Evolutionary conservation across 2,329 filamentous ascomycete species (phyloP).

Genomic region (Claviceps capensis): DNA sequence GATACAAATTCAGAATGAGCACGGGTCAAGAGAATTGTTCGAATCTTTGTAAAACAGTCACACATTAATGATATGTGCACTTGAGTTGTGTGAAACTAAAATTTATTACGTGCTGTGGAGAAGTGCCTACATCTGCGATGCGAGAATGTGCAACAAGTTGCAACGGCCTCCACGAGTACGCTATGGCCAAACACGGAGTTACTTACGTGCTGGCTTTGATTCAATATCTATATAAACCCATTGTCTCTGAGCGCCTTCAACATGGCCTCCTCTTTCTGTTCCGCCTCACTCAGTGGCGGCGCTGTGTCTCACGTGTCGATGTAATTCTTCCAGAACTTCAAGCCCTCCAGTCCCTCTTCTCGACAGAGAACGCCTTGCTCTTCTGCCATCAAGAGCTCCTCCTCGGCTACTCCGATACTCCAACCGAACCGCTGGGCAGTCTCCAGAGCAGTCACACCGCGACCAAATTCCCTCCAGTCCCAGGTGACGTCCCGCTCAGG

Average conservation of each 20-base stretch:
- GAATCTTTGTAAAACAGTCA: no score
- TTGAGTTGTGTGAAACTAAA: no score
- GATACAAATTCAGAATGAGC: no score
- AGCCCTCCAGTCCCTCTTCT: slow-evolving; percentile 80
- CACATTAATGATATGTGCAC: no score
- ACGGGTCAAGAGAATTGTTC: background rate
- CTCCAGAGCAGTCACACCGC: slow-evolving; percentile 81
- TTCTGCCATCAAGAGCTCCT: slow-evolving; percentile 95
- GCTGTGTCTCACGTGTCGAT: slow-evolving; percentile 32
- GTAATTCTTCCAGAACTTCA: slow-evolving; percentile 86
- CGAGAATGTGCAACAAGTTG: no score
- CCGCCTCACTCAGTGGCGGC: slow-evolving; percentile 14
- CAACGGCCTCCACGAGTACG: background rate
- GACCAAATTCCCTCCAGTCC: slow-evolving; percentile 68
- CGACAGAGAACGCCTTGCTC: slow-evolving; percentile 77
- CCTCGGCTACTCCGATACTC: slow-evolving; percentile 91
- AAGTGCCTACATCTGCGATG: no score
- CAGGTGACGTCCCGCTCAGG: slow-evolving; percentile 53
- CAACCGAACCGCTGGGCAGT: slow-evolving; percentile 83
- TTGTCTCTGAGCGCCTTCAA: slow-evolving; percentile 28
- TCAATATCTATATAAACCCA: slow-evolving; percentile 19
- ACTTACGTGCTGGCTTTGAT: background rate
- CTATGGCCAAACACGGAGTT: background rate
- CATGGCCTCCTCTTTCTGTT: slow-evolving; percentile 27
- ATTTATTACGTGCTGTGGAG: no score